phyloP scores from a whole-genome alignment of 345 rosid species.

The Populus pruinosa region DNA sequence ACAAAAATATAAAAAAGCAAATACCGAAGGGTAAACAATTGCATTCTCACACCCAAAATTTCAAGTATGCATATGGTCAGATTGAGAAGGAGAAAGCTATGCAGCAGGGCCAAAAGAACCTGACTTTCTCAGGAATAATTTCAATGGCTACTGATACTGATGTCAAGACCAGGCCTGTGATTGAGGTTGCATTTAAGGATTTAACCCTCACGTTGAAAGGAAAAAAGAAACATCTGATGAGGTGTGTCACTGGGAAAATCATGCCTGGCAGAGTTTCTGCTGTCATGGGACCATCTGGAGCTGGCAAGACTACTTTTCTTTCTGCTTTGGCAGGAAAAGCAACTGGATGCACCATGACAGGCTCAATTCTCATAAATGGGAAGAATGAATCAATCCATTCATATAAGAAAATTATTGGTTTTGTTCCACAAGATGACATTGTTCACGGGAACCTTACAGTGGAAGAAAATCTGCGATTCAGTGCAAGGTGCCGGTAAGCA shows the following conservation, averaged over 20 bases:
- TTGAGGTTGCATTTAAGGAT: slow-evolving; percentile 78
- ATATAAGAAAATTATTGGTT: slow-evolving; percentile 77
- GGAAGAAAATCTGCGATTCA: slow-evolving; percentile 88
- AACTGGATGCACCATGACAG: slow-evolving; percentile 63
- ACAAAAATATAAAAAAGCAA: slow-evolving; percentile 56
- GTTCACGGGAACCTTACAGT: slow-evolving; percentile 93
- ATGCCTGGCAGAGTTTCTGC: slow-evolving; percentile 94
- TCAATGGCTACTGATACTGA: slow-evolving; percentile 72
- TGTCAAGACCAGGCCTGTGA: slow-evolving; percentile 61
- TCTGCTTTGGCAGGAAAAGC: slow-evolving; percentile 79
- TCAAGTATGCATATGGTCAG: slow-evolving; percentile 91
- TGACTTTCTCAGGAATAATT: slow-evolving; percentile 84
- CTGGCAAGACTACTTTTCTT: slow-evolving; percentile 90
- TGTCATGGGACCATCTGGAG: slow-evolving; percentile 99
- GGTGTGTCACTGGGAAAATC: slow-evolving; percentile 76
- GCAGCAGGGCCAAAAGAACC: slow-evolving; percentile 57
- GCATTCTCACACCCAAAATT: slow-evolving; percentile 74
- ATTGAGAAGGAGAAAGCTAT: slow-evolving; percentile 86
- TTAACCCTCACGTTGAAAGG: slow-evolving; percentile 76
- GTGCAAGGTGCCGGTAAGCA: slow-evolving; percentile 81
- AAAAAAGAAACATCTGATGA: slow-evolving; percentile 64
- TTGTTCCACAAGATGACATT: slow-evolving; percentile 92
- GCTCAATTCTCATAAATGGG: slow-evolving; percentile 75
- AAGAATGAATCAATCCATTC: slow-evolving; percentile 63
- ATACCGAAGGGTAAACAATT: slow-evolving; percentile 66